Evolutionary conservation across 139 green algal species (phyloP).

Genomic region (Closterium sp.): DNA sequence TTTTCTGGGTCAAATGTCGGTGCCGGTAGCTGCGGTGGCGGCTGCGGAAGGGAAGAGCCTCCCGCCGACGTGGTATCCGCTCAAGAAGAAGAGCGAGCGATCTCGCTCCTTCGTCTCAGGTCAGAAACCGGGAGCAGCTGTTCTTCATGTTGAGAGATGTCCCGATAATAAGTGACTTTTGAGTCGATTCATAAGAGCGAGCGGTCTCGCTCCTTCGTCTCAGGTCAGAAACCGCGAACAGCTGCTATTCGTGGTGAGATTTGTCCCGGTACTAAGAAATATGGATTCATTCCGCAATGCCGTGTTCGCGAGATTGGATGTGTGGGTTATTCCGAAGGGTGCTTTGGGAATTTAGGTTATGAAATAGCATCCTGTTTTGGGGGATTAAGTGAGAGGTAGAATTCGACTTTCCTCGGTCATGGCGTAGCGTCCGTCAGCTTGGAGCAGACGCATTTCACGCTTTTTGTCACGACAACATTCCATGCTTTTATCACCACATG

Average conservation of each 20-base stretch:
- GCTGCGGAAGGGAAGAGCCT: conserved; percentile 15
- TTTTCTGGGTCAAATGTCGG: conserved; percentile 44
- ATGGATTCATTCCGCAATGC: background rate
- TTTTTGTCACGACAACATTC: too few species aligned
- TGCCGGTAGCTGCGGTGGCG: conserved; percentile 17
- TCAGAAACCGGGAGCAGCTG: background rate
- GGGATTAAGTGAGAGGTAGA: background rate
- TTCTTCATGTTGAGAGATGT: too few species aligned
- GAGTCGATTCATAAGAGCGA: too few species aligned
- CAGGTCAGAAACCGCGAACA: background rate
- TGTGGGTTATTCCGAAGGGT: too few species aligned
- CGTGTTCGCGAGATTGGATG: background rate
- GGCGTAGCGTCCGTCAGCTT: background rate
- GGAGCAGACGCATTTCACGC: background rate
- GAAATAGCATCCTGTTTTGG: background rate
- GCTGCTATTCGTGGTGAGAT: too few species aligned
- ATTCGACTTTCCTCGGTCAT: background rate
- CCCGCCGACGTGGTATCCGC: conserved; percentile 39
- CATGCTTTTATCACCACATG: too few species aligned
- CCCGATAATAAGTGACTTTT: too few species aligned
- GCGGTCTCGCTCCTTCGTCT: conserved; percentile 10
- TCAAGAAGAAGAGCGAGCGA: conserved; percentile 38
- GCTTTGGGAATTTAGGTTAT: too few species aligned
- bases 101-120: conserved; percentile 8
- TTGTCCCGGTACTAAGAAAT: too few species aligned